Percentiles rank a stretch among this genome's conserved stretches.
Conservation (phyloP, 495 filamentous ascomycete genomes). For the Terfezia boudieri region DNA sequence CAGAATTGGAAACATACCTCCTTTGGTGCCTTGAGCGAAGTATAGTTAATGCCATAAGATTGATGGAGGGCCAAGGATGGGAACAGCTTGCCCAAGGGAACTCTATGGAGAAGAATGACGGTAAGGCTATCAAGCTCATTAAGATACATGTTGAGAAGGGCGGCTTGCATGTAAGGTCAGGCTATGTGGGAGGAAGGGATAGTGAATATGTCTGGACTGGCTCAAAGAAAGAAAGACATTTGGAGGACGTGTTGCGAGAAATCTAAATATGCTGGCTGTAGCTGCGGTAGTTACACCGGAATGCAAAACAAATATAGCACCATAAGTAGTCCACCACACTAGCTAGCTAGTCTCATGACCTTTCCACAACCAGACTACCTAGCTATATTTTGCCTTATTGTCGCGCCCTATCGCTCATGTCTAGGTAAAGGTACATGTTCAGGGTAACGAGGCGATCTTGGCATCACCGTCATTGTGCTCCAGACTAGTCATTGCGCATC, state of each 20-base stretch:
- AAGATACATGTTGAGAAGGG: slow-evolving; percentile 8
- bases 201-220: slow-evolving; percentile 12
- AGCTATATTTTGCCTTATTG: no score
- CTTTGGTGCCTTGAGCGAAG: slow-evolving; percentile 17
- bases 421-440: no score
- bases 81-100: slow-evolving; percentile 17
- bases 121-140: slow-evolving; percentile 9
- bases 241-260: slow-evolving; percentile 8
- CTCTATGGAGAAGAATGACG: slow-evolving; percentile 14
- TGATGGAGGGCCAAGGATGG: slow-evolving; percentile 9
- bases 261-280: not conserved
- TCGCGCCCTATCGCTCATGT: no score
- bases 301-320: no score
- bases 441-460: no score
- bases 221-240: slow-evolving; percentile 6
- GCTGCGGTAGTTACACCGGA: no score
- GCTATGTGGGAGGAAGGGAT: slow-evolving; percentile 12
- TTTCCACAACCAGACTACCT: no score
- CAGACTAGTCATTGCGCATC: no score
- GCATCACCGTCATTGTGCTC: no score
- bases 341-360: no score
- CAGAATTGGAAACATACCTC: slow-evolving; percentile 15
- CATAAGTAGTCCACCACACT: no score
- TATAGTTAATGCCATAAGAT: slow-evolving; percentile 16
- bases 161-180: slow-evolving; percentile 12